A percentile compares a stretch with the other conserved stretches of the same genome.
Conservation (phyloP, 179 eudicot species). For the Patellifolia procumbens region DNA sequence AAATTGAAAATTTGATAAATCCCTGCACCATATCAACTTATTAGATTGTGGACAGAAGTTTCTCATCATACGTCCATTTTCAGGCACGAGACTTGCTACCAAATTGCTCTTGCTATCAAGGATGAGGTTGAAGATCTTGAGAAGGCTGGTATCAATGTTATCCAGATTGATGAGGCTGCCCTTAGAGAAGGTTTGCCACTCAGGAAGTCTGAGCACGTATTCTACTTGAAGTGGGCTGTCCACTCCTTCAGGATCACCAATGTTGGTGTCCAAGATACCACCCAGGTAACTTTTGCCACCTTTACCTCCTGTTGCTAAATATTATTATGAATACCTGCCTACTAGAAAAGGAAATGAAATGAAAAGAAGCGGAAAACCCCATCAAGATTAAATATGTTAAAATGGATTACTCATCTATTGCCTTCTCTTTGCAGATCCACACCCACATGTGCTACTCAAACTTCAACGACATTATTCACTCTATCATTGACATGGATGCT, state of each 20-base stretch:
- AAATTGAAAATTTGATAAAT: neutral
- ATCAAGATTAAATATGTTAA: too few species aligned
- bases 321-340: neutral
- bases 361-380: too few species aligned
- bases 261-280: constrained; percentile 72
- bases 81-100: constrained; percentile 91
- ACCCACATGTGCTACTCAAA: constrained; percentile 97
- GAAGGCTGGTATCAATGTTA: constrained; percentile 65
- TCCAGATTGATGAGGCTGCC: constrained; percentile 82
- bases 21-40: neutral
- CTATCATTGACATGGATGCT: constrained; percentile 95
- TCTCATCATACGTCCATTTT: neutral
- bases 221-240: constrained; percentile 96
- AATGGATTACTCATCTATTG: neutral
- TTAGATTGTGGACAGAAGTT: neutral
- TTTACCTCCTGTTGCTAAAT: neutral
- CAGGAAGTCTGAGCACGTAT: constrained; percentile 57
- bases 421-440: constrained; percentile 60
- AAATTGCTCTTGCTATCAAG: constrained; percentile 86
- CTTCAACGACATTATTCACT: constrained; percentile 90
- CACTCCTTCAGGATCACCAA: constrained; percentile 97
- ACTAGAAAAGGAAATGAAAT: neutral
- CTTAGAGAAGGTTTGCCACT: constrained; percentile 87
- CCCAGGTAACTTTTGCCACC: constrained; percentile 58
- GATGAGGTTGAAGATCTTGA: constrained; percentile 94